These are phyloP conservation scores for Fusarium abutilonis DNA, from an alignment of 2,329 filamentous ascomycete genomes.

Conservation along the genomic window DNA sequence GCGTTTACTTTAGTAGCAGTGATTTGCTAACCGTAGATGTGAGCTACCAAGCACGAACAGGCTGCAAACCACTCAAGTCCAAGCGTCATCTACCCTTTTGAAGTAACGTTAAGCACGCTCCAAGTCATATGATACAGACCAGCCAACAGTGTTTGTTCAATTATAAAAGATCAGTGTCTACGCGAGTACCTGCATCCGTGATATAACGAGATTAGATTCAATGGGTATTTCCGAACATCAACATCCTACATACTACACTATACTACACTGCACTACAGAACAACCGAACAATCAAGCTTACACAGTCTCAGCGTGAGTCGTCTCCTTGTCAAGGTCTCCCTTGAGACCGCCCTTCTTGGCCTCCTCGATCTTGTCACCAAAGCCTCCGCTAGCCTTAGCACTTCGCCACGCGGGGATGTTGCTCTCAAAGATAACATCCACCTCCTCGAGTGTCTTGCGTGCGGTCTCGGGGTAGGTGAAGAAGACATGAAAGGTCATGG, in stretches of 20 bases:
- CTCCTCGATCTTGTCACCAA: constrained; percentile 33
- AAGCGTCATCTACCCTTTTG: too few species aligned
- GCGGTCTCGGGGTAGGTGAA: constrained; percentile 67
- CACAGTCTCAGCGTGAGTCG: constrained; percentile 36
- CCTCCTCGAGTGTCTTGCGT: constrained; percentile 42
- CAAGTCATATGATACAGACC: too few species aligned
- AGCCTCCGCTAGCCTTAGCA: constrained; percentile 18
- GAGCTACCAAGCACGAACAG: too few species aligned
- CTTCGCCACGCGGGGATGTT: constrained; percentile 41
- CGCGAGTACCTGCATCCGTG: not conserved
- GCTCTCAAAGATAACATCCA: constrained; percentile 37
- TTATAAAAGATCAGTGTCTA: too few species aligned
- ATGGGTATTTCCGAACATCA: not conserved
- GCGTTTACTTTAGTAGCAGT: too few species aligned
- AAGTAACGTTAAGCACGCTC: too few species aligned
- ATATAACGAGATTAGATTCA: not conserved
- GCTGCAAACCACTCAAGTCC: too few species aligned
- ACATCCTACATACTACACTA: not conserved
- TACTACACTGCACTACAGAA: not conserved
- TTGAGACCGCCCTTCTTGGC: constrained; percentile 30
- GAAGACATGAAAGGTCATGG: constrained; percentile 56
- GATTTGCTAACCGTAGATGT: too few species aligned
- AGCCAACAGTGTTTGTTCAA: too few species aligned
- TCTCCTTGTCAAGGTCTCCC: constrained; percentile 20
- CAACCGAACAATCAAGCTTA: not conserved